phyloP scores from a whole-genome alignment of 441 rosid species.

The Biscutella auriculata region DNA sequence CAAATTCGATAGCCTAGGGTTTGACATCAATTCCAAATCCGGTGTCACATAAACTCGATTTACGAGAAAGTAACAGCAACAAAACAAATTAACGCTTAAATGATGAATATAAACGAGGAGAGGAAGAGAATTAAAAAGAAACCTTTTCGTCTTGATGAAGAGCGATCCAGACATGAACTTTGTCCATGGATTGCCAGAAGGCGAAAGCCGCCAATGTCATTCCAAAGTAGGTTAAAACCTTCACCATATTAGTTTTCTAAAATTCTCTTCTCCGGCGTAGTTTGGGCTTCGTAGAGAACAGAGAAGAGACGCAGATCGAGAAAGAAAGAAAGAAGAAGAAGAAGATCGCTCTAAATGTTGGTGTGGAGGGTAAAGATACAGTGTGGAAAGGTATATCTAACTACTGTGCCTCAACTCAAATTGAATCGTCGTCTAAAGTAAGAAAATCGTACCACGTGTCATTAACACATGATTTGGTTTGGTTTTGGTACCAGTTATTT shows the following conservation, averaged over 20 bases:
- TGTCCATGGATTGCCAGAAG: constrained; percentile 60
- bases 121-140: background rate
- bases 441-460: too few species aligned
- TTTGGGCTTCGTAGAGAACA: background rate
- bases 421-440: too few species aligned
- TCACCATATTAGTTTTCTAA: constrained; percentile 27
- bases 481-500: too few species aligned
- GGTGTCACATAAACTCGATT: background rate
- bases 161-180: constrained; percentile 63
- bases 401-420: too few species aligned
- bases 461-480: too few species aligned
- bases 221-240: constrained; percentile 35
- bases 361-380: too few species aligned
- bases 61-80: background rate
- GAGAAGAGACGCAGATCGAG: background rate
- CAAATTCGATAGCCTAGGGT: constrained; percentile 1
- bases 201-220: constrained; percentile 53
- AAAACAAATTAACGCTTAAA: background rate
- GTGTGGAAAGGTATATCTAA: too few species aligned
- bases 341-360: too few species aligned
- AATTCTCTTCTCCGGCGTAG: background rate
- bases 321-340: too few species aligned
- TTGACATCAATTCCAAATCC: constrained; percentile 2
- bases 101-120: background rate
- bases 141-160: constrained; percentile 72